Conservation (phyloP, 495 filamentous ascomycete genomes). For the Massariosphaeria phaeospora region DNA sequence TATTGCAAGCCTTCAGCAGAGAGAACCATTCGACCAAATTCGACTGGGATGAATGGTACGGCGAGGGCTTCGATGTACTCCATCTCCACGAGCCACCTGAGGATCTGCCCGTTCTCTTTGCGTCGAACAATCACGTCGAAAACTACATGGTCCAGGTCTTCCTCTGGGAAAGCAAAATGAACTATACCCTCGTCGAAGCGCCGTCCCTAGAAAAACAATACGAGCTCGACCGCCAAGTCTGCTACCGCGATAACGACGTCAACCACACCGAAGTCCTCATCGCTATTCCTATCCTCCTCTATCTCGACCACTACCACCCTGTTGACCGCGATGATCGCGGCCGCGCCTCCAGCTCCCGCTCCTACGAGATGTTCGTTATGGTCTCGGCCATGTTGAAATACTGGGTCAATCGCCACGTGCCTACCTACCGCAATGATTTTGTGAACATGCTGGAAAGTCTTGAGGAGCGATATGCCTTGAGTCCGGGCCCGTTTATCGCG, state of each 20-base stretch:
- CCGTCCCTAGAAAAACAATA: slow-evolving; percentile 31
- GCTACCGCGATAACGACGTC: slow-evolving; percentile 54
- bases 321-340: slow-evolving; percentile 34
- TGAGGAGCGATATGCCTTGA: slow-evolving; percentile 40
- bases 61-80: slow-evolving; percentile 79
- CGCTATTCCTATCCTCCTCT: slow-evolving; percentile 50
- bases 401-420: slow-evolving; percentile 22
- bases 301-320: slow-evolving; percentile 51
- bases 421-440: slow-evolving; percentile 15
- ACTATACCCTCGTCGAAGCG: slow-evolving; percentile 16
- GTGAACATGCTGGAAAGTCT: slow-evolving; percentile 31
- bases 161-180: slow-evolving; percentile 20
- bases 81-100: slow-evolving; percentile 50
- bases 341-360: slow-evolving; percentile 4
- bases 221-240: slow-evolving; percentile 40
- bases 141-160: slow-evolving; percentile 17
- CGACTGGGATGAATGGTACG: slow-evolving; percentile 76
- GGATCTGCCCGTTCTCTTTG: slow-evolving; percentile 28
- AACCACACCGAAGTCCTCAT: slow-evolving; percentile 46
- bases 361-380: slow-evolving; percentile 21
- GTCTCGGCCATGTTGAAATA: slow-evolving; percentile 12
- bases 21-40: slow-evolving; percentile 76
- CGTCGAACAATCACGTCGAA: slow-evolving; percentile 16
- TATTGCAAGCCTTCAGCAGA: slow-evolving; percentile 74
- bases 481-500: slow-evolving; percentile 52